Base-by-base conservation (phyloP, 1,139 yeast species). In the Geotrichum citri-aurantii region DNA sequence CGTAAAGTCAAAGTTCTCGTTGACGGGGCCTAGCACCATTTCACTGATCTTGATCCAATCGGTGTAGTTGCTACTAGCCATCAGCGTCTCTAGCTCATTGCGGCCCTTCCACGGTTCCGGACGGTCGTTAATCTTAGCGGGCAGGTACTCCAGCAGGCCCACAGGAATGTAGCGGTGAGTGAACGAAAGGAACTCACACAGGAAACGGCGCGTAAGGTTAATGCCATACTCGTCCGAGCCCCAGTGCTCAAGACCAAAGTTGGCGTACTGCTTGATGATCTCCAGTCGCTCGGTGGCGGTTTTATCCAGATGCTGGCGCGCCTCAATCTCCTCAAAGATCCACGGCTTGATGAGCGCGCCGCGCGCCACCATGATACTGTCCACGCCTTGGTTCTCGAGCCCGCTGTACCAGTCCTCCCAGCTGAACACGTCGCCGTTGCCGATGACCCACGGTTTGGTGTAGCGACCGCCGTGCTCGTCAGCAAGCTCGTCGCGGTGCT, bases 11-110 rank as follows among this genome's bases (percentile, higher is more conserved):
- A 95, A 93, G 50, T 76, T 79, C 3, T 83, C 86, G 57, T 86
- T 83, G 0, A 86, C 87, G 61, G 89, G 89, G 24, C 99, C 99
- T 65, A 93, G 80, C 69, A 92, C 92, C 95, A 91, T 83, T 72
- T 95, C 99, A n/a, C 96, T 83, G 64, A 95, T 83, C 73, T 92
- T 93, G 71, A 93, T 88, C 99, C 99, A 93, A 73, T 93, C 99
- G 68, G 79, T 81, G 75, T 86, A 90, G 73, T 92, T 95, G 4
- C 84, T 76, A 50, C 95, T 86, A 0, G 95, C 97, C 65, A 93
- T 77, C 66, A 91, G 77, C 0, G 97, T 91, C 73, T 93, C 99
- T 69, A 92, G 74, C 62, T 93, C 99, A 71, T 89, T 84, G 73
- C 99, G 83, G n/a, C 98, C 98, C 66, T 76, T 81, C 96, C 97